These are phyloP conservation scores for Nemania bipapillata DNA, from an alignment of 2,329 filamentous ascomycete species.

Conservation along the genomic window DNA sequence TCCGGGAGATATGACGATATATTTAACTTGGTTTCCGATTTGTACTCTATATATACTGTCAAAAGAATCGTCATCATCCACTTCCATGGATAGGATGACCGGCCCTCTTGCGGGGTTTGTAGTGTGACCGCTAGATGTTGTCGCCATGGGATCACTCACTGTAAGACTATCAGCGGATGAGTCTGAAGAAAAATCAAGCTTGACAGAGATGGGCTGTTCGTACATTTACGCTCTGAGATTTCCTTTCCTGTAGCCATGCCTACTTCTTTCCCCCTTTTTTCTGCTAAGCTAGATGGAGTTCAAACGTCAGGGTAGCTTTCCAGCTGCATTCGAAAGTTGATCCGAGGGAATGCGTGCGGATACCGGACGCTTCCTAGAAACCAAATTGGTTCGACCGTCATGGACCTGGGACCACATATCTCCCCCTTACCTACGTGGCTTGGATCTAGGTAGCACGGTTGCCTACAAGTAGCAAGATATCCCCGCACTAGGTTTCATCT, in stretches of 20 bases:
- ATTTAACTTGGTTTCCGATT: conserved; percentile 45
- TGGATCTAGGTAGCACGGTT: too few species aligned
- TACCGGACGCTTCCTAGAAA: too few species aligned
- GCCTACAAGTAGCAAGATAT: too few species aligned
- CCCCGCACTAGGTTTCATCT: too few species aligned
- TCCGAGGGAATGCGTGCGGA: too few species aligned
- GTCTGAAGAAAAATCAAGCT: neutral
- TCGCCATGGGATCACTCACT: neutral
- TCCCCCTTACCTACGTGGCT: too few species aligned
- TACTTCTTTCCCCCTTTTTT: neutral
- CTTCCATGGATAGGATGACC: neutral
- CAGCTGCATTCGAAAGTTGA: neutral
- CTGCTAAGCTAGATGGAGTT: neutral
- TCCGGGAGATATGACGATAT: conserved; percentile 45
- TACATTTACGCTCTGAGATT: neutral
- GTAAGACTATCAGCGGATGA: neutral
- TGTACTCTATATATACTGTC: conserved; percentile 33
- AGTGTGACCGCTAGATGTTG: neutral
- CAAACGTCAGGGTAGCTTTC: neutral
- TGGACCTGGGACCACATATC: too few species aligned
- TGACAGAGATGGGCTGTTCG: neutral
- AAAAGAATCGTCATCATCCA: conserved; percentile 29
- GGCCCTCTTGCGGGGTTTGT: neutral
- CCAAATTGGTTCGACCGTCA: too few species aligned
- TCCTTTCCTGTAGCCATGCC: neutral